Evolutionary conservation across 129 eudicot species (phyloP), one percentile per base, ranked within the genome.

Genomic region (Centaurea solstitialis): DNA sequence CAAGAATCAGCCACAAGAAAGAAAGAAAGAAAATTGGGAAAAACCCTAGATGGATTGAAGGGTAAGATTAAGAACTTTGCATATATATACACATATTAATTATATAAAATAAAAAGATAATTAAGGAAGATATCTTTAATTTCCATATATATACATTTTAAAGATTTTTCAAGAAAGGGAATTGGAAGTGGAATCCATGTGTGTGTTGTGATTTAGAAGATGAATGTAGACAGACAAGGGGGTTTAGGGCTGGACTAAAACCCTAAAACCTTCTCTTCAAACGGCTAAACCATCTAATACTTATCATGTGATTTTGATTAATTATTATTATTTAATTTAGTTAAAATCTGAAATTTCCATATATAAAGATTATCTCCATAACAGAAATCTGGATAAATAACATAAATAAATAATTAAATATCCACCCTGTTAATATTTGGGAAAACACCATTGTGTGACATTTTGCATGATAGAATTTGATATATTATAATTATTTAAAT

Each of bases 251-350:
- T 45, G 82, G 74, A 61, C 68, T 70, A 77, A 39, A 71, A 71
- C 79, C 86, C 82, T 82, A 43, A 76, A 83, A 70, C 74, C 69
- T n/a, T 83, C 68, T 39, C 41, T 65, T 76, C 21, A 62, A 77
- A 72, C 69, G 76, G 82, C 79, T 83, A 71, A n/a, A 41, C 13
- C 47, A 59, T 76, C 21, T 40, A 61, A 81, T 75, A 39, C 39
- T 75, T 21, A 75, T 82, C 76, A 76, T 66, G 45, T 15, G 85
- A 74, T 67, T 35, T 75, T 75, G 2, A 24, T 76, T 75, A 73
- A 41, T 38, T 24, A n/a, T 39, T 45, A 15, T 53, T 53, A 6
- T 9, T 26, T 38, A 62, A 5, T 41, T 81, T 74, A n/a, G n/a
- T n/a, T n/a, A 13, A 74, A 24, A 12, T 62, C 3, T n/a, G 40